Evolutionary conservation across 2,329 filamentous ascomycete species (phyloP).

Genomic region (Alternaria brassicae): DNA sequence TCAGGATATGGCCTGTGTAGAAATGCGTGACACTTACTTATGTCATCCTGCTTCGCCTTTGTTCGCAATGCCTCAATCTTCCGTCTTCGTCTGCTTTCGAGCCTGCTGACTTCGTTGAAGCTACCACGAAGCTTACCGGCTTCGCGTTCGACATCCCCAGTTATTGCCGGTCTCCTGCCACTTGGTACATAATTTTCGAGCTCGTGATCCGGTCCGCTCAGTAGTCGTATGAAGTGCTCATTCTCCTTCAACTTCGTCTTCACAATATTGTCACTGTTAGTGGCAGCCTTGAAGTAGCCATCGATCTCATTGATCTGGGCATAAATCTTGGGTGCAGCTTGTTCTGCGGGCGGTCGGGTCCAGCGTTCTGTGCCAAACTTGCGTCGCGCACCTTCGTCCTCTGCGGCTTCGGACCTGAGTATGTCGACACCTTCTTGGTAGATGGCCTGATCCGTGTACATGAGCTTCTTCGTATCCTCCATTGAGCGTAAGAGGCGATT

Average conservation of each 20-base stretch:
- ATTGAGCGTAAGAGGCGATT: constrained; percentile 79
- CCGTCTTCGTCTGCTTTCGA: constrained; percentile 80
- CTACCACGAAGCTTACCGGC: constrained; percentile 77
- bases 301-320: constrained; percentile 79
- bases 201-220: constrained; percentile 80
- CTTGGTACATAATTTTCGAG: constrained; percentile 90
- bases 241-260: constrained; percentile 79
- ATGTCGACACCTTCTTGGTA: constrained; percentile 85
- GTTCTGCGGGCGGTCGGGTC: constrained; percentile 72
- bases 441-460: constrained; percentile 75
- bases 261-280: constrained; percentile 72
- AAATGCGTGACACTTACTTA: constrained; percentile 61
- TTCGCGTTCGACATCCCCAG: constrained; percentile 79
- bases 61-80: constrained; percentile 80
- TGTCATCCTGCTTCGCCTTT: constrained; percentile 85
- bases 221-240: constrained; percentile 74
- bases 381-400: constrained; percentile 76
- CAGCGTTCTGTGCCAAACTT: constrained; percentile 90
- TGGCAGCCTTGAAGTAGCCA: constrained; percentile 79
- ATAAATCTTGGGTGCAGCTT: constrained; percentile 76
- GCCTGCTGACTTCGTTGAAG: constrained; percentile 82
- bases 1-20: constrained; percentile 30
- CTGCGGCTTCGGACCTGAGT: constrained; percentile 78
- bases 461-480: constrained; percentile 89
- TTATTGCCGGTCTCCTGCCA: constrained; percentile 78